Evolutionary conservation across 1,284 basidiomycete species (phyloP), one percentile per base, ranked within the genome.

Genomic region (Melampsora americana): DNA sequence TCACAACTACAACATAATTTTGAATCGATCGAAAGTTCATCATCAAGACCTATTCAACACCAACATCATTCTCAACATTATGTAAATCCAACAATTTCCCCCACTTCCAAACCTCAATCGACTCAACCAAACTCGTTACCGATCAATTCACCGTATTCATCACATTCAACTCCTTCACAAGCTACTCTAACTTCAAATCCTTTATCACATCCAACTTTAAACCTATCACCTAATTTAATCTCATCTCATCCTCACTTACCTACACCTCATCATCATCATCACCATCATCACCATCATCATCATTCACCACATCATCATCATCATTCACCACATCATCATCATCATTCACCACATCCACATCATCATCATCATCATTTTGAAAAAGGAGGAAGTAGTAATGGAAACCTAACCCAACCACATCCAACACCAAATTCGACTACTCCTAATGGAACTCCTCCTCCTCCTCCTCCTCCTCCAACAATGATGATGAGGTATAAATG

Each of bases 351-450:
- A 9, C 23, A 30, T 39, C 30, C 30, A 62, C n/a, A 16, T n/a
- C 23, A 30, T 62, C 42, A 65, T 39, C 62, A 65, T 35, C 62
- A 59, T 59, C 30, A 65, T 39, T 26, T 65, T 18, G 30, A 26
- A 20, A 35, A 30, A 2, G 20, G 30, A 35, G n/a, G 35, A 11
- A n/a, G n/a, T n/a, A n/a, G n/a, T n/a, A n/a, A n/a, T n/a, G n/a
- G n/a, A n/a, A n/a, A n/a, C n/a, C n/a, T n/a, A n/a, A n/a, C n/a
- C n/a, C n/a, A n/a, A n/a, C n/a, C n/a, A n/a, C n/a, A n/a, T n/a
- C n/a, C n/a, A n/a, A n/a, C n/a, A n/a, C n/a, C n/a, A n/a, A n/a
- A n/a, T n/a, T n/a, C n/a, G n/a, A n/a, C n/a, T n/a, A n/a, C n/a
- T n/a, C n/a, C n/a, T n/a, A n/a, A n/a, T n/a, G n/a, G n/a, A n/a